Conservation (phyloP, 495 filamentous ascomycete species). For the Neurospora sublineolata region DNA sequence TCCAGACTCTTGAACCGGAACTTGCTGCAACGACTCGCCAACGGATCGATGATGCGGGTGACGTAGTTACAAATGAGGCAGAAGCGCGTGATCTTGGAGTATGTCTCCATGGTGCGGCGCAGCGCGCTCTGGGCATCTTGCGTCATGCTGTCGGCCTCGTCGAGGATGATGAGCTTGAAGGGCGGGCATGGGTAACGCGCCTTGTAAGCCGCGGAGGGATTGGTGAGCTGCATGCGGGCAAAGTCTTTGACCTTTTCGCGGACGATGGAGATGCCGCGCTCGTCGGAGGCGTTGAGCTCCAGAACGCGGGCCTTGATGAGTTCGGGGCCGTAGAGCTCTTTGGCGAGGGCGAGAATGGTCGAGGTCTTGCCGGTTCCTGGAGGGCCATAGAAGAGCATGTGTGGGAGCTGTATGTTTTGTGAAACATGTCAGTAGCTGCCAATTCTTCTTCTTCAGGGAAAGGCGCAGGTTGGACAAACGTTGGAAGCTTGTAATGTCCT, state of each 20-base stretch:
- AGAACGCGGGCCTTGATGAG: constrained; percentile 89
- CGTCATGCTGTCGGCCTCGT: constrained; percentile 98
- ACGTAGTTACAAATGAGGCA: constrained; percentile 99
- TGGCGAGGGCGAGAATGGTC: constrained; percentile 87
- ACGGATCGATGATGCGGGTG: constrained; percentile 90
- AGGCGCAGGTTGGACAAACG: constrained; percentile 31
- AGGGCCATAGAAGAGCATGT: constrained; percentile 99
- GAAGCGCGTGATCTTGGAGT: constrained; percentile 90
- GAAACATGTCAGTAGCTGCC: not conserved
- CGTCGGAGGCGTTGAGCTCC: constrained; percentile 97
- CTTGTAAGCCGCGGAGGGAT: constrained; percentile 56
- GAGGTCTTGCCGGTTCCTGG: constrained; percentile 98
- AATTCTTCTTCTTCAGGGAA: not conserved
- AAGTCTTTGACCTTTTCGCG: constrained; percentile 99
- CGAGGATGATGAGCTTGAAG: constrained; percentile 96
- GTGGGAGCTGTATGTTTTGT: constrained; percentile 57
- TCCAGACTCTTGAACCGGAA: constrained; percentile 97
- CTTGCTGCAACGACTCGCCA: constrained; percentile 87
- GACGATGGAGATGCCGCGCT: constrained; percentile 93
- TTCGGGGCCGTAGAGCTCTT: constrained; percentile 93
- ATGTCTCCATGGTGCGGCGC: constrained; percentile 93
- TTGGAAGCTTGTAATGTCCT: constrained; percentile 91
- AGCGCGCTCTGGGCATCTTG: constrained; percentile 93
- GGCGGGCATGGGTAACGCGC: constrained; percentile 84
- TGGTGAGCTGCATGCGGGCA: constrained; percentile 83